Evolutionary conservation across 257 asterid species (phyloP), one percentile per base, ranked within the genome.

Genomic region (Dorcoceras hygrometricum): DNA sequence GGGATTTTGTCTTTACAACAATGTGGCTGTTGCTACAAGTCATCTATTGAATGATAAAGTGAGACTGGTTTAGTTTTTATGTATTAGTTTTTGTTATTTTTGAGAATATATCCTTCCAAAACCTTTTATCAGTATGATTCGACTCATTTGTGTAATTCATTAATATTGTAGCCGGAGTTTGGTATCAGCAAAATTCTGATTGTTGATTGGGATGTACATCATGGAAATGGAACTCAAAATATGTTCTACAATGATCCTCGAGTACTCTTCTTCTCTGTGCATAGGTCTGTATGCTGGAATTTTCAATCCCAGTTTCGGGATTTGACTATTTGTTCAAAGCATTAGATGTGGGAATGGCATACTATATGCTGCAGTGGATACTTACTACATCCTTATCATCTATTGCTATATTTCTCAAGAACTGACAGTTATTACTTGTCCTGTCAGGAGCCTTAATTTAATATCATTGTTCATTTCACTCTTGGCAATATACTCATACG

Each of bases 151-250:
- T 22, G 25, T 11, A 23, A 43, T 51, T 61, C 32, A 59, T 65
- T 59, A 59, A 5, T 72, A 32, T 34, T 73, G 83, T 78, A 90
- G 96, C 78, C 70, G 9, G 96, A 90, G 14, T 79, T 93, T 82
- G 95, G 95, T 64, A 81, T 94, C 73, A 84, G 71, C 26, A 94
- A 87, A 78, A 79, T 94, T 71, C 76, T 94, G 66, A 88, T 94
- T 70, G 96, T 94, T 75, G 99, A 94, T 66, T 94, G 99, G 99
- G 99, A 94, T 80, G 99, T 90, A 12, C 99, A 94, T 72, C 99
- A 94, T 78, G 99, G 97, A 74, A 93, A 94, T 80, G 99, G 95
- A 65, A 94, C 99, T 78, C 99, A 94, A 69, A 86, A 88, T 48
- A 87, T 77, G 84, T 94, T 94, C 75, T 94, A 89, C 85, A 73